Evolutionary conservation across 2,329 filamentous ascomycete species (phyloP).

Genomic region (Colletotrichum sp.): DNA sequence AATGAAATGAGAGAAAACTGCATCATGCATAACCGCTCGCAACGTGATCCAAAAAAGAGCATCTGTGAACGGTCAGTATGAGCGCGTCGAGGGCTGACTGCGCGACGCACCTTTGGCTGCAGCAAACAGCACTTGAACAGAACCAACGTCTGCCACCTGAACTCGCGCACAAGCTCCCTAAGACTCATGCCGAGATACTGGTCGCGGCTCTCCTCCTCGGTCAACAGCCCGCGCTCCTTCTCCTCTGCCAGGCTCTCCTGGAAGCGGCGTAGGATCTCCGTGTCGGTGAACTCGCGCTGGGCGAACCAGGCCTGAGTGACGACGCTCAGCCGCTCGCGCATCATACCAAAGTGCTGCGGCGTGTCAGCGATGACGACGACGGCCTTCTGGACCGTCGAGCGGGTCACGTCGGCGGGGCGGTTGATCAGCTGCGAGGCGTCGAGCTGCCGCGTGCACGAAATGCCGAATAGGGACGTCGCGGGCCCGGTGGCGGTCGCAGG

Average conservation of each 20-base stretch:
- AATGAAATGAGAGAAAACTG: constrained; percentile 96
- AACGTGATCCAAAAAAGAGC: constrained; percentile 97
- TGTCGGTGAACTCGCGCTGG: constrained; percentile 89
- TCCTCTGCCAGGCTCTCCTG: constrained; percentile 84
- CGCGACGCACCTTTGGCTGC: constrained; percentile 80
- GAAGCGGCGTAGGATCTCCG: constrained; percentile 88
- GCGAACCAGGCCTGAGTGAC: constrained; percentile 97
- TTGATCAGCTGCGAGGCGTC: constrained; percentile 79
- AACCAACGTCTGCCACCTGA: constrained; percentile 92
- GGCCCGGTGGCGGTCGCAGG: constrained; percentile 59
- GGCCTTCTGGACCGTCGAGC: constrained; percentile 96
- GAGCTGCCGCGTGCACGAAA: constrained; percentile 92
- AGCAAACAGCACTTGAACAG: constrained; percentile 92
- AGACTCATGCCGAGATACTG: constrained; percentile 89
- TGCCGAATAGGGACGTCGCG: constrained; percentile 89
- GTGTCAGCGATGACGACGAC: constrained; percentile 94
- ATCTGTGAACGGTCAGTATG: constrained; percentile 62
- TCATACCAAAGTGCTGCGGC: constrained; percentile 86
- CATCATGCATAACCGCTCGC: constrained; percentile 96
- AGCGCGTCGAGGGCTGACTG: too few species aligned
- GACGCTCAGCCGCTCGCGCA: constrained; percentile 87
- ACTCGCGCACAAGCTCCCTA: constrained; percentile 91
- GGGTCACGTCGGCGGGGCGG: constrained; percentile 87
- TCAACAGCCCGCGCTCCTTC: constrained; percentile 59
- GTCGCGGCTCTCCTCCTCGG: constrained; percentile 77